Evolutionary conservation across 2,329 filamentous ascomycete species (phyloP).

Genomic region (Venturia effusa): DNA sequence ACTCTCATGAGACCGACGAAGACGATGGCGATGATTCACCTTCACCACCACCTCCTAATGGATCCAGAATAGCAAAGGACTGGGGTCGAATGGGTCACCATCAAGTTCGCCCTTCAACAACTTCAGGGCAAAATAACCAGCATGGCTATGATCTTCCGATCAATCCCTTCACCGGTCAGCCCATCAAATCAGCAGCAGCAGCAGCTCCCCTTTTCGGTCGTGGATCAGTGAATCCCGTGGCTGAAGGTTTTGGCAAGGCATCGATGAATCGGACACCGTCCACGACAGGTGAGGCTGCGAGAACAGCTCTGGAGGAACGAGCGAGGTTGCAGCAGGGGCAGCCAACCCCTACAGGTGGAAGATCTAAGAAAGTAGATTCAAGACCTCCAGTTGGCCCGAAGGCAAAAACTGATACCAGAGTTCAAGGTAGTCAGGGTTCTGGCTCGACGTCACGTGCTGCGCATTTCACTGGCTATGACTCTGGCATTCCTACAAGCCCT

Average conservation of each 20-base stretch:
- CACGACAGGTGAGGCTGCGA: not conserved
- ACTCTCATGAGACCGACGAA: not conserved
- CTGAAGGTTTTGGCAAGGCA: not conserved
- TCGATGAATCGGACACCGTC: not conserved
- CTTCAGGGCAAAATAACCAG: too few species aligned
- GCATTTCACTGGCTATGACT: too few species aligned
- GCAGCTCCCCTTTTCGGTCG: not conserved
- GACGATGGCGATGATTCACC: too few species aligned
- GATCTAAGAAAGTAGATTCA: not conserved
- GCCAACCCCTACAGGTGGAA: not conserved
- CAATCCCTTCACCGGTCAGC: not conserved
- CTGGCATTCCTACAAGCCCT: too few species aligned
- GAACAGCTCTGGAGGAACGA: not conserved
- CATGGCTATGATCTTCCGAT: too few species aligned
- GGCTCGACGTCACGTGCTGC: too few species aligned
- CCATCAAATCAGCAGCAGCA: not conserved
- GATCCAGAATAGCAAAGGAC: not conserved
- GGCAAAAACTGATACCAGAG: too few species aligned
- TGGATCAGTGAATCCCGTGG: not conserved
- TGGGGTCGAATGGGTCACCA: not conserved
- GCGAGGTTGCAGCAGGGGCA: not conserved
- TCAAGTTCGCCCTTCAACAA: not conserved
- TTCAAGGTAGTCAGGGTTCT: too few species aligned
- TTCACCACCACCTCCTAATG: not conserved
- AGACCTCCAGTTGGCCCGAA: not conserved